Evolutionary conservation across 768 basidiomycete genomes (phyloP).

Genomic region (Xerocomellus dryophilus): DNA sequence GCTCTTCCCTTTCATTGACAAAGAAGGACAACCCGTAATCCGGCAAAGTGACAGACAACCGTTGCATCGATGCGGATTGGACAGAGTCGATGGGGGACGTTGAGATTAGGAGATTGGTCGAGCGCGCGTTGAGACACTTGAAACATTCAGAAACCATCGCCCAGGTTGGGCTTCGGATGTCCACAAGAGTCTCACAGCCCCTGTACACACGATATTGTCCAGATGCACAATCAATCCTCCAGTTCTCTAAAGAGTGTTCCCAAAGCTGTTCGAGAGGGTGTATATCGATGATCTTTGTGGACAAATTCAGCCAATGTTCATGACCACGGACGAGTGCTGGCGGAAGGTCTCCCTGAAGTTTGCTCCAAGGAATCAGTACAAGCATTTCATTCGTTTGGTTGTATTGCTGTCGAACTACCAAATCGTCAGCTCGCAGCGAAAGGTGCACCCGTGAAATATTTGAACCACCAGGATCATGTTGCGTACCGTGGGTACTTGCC

Average conservation of each 20-base stretch:
- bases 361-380: neutral
- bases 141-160: constrained; percentile 14
- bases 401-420: neutral
- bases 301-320: constrained; percentile 27
- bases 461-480: neutral
- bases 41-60: constrained; percentile 30
- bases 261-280: constrained; percentile 16
- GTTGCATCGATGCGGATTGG: neutral
- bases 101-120: constrained; percentile 22
- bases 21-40: constrained; percentile 38
- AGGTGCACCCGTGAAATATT: neutral
- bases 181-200: constrained; percentile 12
- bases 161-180: constrained; percentile 20
- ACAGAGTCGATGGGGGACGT: neutral
- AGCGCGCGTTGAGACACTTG: too few species aligned
- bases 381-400: neutral
- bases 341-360: neutral
- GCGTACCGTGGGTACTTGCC: neutral
- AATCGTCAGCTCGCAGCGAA: neutral
- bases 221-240: constrained; percentile 14
- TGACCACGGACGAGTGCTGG: constrained; percentile 2
- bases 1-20: constrained; percentile 19
- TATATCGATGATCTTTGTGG: constrained; percentile 20
- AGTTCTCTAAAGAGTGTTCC: constrained; percentile 18
- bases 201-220: neutral